These are phyloP conservation scores for Hypoxylon subgilvum DNA, from an alignment of 495 filamentous ascomycete genomes.

Conservation along the genomic window DNA sequence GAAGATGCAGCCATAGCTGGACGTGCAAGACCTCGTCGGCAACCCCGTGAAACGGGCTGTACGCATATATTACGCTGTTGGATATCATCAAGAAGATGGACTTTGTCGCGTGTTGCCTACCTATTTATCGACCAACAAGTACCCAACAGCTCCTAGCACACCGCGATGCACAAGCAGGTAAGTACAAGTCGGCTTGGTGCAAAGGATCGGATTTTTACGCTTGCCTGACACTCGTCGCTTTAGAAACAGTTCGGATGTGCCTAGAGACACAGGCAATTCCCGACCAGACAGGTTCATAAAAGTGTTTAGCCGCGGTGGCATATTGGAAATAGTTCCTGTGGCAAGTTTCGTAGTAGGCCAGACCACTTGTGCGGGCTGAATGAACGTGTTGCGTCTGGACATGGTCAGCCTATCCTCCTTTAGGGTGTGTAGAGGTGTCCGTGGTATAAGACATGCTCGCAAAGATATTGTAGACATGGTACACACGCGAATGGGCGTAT, in stretches of 20 bases:
- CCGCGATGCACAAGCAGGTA: background rate
- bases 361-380: background rate
- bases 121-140: background rate
- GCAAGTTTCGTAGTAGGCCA: conserved; percentile 4
- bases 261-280: background rate
- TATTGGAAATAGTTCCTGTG: background rate
- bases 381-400: conserved; percentile 2
- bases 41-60: background rate
- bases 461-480: no score
- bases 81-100: background rate
- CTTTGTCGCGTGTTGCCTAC: background rate
- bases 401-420: conserved; percentile 6
- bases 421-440: background rate
- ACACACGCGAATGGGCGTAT: no score
- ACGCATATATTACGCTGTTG: background rate
- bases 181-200: background rate
- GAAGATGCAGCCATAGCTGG: conserved; percentile 3
- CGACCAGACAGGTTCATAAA: background rate
- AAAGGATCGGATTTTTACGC: background rate
- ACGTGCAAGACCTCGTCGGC: background rate
- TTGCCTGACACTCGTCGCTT: background rate
- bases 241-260: no score
- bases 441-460: background rate
- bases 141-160: background rate
- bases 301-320: conserved; percentile 23